Conservation (phyloP, 805 yeast species). For the Metschnikowia reukaufii region DNA sequence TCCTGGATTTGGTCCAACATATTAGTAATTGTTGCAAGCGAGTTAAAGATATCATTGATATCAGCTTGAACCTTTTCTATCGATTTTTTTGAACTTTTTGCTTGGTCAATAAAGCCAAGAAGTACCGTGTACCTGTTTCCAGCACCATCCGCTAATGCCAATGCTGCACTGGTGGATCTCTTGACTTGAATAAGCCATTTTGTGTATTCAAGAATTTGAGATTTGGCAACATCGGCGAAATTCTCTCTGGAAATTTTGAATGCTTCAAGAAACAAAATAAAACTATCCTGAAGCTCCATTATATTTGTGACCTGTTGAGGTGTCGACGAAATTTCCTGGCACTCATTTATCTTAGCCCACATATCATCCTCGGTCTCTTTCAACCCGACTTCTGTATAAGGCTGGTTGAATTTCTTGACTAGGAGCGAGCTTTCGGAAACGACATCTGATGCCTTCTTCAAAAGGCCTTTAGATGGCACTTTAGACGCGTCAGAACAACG, state of each 20-base stretch:
- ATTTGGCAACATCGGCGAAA: too few relatives aligned
- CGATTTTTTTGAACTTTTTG: not conserved
- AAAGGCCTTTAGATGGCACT: too few relatives aligned
- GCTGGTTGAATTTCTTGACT: not conserved
- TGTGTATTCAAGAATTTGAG: not conserved
- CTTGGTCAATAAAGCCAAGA: not conserved
- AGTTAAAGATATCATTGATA: not conserved
- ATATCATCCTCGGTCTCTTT: not conserved
- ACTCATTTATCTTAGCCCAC: not conserved
- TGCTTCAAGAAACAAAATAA: not conserved
- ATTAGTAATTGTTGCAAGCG: not conserved
- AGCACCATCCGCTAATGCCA: not conserved
- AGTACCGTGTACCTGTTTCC: not conserved
- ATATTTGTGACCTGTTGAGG: not conserved
- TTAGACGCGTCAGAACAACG: too few relatives aligned
- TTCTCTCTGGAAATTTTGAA: too few relatives aligned
- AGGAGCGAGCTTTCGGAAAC: not conserved
- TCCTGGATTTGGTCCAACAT: not conserved
- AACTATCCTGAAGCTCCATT: not conserved
- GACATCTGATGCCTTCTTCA: not conserved
- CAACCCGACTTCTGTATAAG: not conserved
- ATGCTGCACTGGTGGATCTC: not conserved
- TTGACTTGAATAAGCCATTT: not conserved
- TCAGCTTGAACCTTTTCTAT: not conserved
- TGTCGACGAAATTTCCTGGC: too few relatives aligned